These are phyloP conservation scores for Cylindrotheca fusiformis DNA, from an alignment of 108 stramenopile species.

Conservation along the genomic window DNA sequence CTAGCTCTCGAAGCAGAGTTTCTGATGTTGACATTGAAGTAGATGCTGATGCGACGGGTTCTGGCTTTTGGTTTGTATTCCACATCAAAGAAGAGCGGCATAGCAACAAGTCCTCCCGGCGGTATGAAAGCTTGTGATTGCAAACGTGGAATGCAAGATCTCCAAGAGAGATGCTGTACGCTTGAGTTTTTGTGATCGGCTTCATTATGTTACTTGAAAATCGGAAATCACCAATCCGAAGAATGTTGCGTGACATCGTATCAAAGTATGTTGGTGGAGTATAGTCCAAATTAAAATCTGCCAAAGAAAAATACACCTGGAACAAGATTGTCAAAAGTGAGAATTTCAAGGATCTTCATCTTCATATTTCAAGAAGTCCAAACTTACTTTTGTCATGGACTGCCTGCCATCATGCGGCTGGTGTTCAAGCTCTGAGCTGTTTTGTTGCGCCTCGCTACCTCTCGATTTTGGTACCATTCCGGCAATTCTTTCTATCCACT, in stretches of 20 bases:
- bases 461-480: slow-evolving; percentile 20
- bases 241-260: slow-evolving; percentile 46
- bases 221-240: slow-evolving; percentile 68
- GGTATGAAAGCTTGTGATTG: slow-evolving; percentile 47
- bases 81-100: slow-evolving; percentile 27
- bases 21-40: slow-evolving; percentile 23
- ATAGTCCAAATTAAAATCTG: slow-evolving; percentile 80
- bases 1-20: slow-evolving; percentile 47
- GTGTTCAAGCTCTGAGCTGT: too few species aligned
- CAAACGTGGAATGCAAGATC: slow-evolving; percentile 54
- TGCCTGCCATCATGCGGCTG: slow-evolving; percentile 7
- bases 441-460: slow-evolving; percentile 4
- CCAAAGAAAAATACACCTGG: slow-evolving; percentile 54
- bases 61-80: not conserved
- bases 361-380: too few species aligned
- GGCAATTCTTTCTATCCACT: slow-evolving; percentile 41
- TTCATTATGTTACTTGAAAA: slow-evolving; percentile 68
- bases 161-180: slow-evolving; percentile 56
- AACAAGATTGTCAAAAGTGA: too few species aligned
- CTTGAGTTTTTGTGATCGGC: slow-evolving; percentile 46
- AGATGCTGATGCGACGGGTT: too few species aligned
- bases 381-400: slow-evolving; percentile 32
- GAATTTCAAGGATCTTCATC: too few species aligned
- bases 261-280: slow-evolving; percentile 42
- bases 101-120: slow-evolving; percentile 53